Conservation (phyloP, 1,284 basidiomycete species). For the Vanrija pseudolonga region DNA sequence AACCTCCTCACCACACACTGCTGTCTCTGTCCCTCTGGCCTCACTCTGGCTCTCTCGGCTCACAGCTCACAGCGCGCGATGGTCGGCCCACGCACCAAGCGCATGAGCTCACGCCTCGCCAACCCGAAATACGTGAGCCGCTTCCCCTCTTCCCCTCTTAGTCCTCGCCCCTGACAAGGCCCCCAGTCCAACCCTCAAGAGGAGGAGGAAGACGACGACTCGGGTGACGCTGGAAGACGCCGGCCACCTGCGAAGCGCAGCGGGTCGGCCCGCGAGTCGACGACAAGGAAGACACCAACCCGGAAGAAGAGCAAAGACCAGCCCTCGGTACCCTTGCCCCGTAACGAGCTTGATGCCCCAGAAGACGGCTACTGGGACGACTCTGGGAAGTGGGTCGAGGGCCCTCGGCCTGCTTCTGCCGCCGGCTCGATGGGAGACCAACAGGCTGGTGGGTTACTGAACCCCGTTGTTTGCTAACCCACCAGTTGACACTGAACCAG, state of each 20-base stretch:
- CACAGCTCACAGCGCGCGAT: too few species aligned
- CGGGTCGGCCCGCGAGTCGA: too few species aligned
- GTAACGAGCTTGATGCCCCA: neutral
- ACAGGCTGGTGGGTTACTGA: neutral
- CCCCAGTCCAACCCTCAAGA: neutral
- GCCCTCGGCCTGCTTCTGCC: neutral
- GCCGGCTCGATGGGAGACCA: neutral
- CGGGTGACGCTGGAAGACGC: neutral
- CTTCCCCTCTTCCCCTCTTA: too few species aligned
- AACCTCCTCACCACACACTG: too few species aligned
- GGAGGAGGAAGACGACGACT: neutral
- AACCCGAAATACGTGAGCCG: too few species aligned
- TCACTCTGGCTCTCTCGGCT: too few species aligned
- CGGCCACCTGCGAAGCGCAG: neutral
- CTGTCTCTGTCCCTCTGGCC: too few species aligned
- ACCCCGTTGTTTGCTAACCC: neutral
- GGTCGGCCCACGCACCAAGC: too few species aligned
- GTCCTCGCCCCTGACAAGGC: too few species aligned
- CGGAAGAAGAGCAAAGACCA: neutral
- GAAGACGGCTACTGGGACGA: slow-evolving; percentile 10
- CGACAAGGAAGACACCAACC: neutral
- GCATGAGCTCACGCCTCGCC: too few species aligned
- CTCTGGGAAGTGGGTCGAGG: neutral
- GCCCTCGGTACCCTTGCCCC: too few species aligned
- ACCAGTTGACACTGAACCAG: neutral